Evolutionary conservation across 1,139 yeast genomes (phyloP).

Genomic region (Yamadazyma spencermartinsiae): DNA sequence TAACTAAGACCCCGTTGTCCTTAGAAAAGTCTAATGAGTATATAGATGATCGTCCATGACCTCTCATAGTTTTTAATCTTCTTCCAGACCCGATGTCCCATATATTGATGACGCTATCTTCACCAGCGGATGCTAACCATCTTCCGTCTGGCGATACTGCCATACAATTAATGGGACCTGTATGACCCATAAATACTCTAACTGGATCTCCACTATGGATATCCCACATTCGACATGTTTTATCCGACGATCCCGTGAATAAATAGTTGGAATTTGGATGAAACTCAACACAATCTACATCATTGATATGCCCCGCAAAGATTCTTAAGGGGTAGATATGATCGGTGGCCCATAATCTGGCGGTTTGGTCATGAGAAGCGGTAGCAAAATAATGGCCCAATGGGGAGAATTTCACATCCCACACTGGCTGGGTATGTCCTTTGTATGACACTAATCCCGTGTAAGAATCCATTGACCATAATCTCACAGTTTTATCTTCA

Average conservation of each 20-base stretch:
- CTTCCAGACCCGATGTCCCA: slow-evolving; percentile 97
- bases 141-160: slow-evolving; percentile 97
- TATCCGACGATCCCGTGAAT: slow-evolving; percentile 93
- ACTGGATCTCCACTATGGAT: slow-evolving; percentile 85
- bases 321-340: slow-evolving; percentile 94
- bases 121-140: slow-evolving; percentile 95
- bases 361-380: slow-evolving; percentile 97
- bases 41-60: slow-evolving; percentile 87
- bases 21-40: slow-evolving; percentile 82
- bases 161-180: slow-evolving; percentile 80
- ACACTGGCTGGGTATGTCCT: slow-evolving; percentile 94
- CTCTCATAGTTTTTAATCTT: slow-evolving; percentile 77
- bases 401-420: slow-evolving; percentile 97
- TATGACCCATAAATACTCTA: slow-evolving; percentile 91
- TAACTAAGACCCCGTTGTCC: slow-evolving; percentile 86
- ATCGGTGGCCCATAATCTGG: slow-evolving; percentile 96
- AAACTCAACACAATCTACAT: slow-evolving; percentile 92
- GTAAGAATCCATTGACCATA: slow-evolving; percentile 94
- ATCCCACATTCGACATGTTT: slow-evolving; percentile 98
- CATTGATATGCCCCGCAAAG: slow-evolving; percentile 96
- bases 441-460: slow-evolving; percentile 89
- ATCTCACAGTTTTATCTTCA: slow-evolving; percentile 86
- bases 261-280: slow-evolving; percentile 96
- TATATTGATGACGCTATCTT: slow-evolving; percentile 82
- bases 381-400: slow-evolving; percentile 97